phyloP scores from a whole-genome alignment of 768 basidiomycete species.

The Dioszegia hungarica region DNA sequence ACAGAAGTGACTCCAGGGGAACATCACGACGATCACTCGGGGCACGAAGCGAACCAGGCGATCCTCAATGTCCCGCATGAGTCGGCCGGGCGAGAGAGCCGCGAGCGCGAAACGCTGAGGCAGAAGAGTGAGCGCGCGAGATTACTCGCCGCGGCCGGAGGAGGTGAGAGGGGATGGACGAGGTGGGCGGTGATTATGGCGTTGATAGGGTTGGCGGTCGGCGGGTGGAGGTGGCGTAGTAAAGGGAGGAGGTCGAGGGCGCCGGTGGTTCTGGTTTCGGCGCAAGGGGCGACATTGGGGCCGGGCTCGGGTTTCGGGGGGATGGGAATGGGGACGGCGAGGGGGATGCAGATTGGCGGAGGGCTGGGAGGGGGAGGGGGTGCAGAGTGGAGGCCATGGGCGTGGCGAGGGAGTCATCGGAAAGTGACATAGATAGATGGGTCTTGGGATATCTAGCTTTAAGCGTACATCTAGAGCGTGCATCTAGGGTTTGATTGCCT shows the following conservation, averaged over 20 bases:
- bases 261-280: background rate
- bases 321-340: background rate
- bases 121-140: conserved; percentile 1
- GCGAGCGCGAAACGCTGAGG: background rate
- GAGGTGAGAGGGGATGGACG: background rate
- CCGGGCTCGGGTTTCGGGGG: too few relatives aligned
- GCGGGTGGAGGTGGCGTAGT: background rate
- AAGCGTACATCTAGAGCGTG: background rate
- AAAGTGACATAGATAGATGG: background rate
- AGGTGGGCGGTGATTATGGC: background rate
- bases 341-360: too few relatives aligned
- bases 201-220: background rate
- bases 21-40: conserved; percentile 8
- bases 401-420: background rate
- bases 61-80: background rate
- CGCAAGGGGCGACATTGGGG: too few relatives aligned
- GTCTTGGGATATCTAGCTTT: too few relatives aligned
- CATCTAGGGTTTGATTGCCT: background rate
- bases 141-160: background rate
- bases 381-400: background rate
- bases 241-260: background rate
- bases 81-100: background rate
- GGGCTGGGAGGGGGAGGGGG: background rate
- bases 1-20: background rate
- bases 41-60: conserved; percentile 5